Base-by-base conservation (phyloP, 768 basidiomycete species). In the Cubamyces lactineus region DNA sequence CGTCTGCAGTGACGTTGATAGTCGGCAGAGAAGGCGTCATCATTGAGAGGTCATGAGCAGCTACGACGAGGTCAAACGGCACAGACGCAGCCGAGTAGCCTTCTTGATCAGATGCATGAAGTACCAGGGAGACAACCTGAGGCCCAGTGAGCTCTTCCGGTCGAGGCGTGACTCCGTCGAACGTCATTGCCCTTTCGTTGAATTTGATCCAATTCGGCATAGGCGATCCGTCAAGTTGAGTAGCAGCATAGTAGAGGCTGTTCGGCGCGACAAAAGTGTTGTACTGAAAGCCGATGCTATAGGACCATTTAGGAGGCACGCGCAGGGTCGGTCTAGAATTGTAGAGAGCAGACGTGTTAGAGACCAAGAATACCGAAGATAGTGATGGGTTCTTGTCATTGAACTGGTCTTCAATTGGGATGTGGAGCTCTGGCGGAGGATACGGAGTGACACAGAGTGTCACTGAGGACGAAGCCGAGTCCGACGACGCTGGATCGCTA, bases 231-330 rank as follows among this genome's bases (percentile, higher is more conserved):
- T 92, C 84, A 0, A 79, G 76, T 69, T 83, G 82, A 38, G 83
- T 79, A 26, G 87, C 86, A 11, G 80, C 78, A 69, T 95, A 94
- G 26, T 75, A 76, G 38, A 81, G 75, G 48, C 73, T 59, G 30
- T 82, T 76, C 46, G 60, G 55, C 11, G 67, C 51, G 7, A 51
- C 61, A 72, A 86, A 88, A 2, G 91, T 94, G 39, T 82, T 77
- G 61, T 83, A 78, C 53, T 86, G 75, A 67, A 97, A 85, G 15
- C 95, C 96, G 60, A 98, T 82, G 68, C 92, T 93, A 76, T 96
- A 98, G 0, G 91, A 92, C 94, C 94, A 96, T 47, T 77, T 74
- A 7, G 84, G 84, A 1, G 93, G 94, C 11, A 96, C 84, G 53
- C 94, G 80, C 57, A 97, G 71, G 51, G 81, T 77, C 57, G 87